Conservation (phyloP, 2,329 filamentous ascomycete genomes). For the Aureobasidium zeae region DNA sequence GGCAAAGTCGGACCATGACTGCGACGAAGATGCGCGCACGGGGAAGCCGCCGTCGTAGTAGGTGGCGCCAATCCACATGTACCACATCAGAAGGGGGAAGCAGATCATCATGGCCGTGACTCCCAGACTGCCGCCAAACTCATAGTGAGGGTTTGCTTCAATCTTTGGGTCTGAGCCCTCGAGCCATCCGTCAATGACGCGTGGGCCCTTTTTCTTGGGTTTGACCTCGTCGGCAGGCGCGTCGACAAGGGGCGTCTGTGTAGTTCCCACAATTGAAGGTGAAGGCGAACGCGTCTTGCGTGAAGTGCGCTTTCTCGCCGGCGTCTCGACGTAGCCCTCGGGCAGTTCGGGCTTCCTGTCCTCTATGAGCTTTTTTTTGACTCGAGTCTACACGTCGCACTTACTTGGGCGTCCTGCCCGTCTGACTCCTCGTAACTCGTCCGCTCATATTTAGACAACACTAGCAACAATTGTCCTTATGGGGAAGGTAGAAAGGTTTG, state of each 20-base stretch:
- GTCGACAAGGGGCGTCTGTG: slow-evolving; percentile 19
- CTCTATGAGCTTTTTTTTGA: too few relatives aligned
- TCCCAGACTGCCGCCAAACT: slow-evolving; percentile 84
- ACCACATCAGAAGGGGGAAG: slow-evolving; percentile 95
- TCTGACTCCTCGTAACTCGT: slow-evolving; percentile 41
- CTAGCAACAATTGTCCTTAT: neutral
- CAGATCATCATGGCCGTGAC: slow-evolving; percentile 77
- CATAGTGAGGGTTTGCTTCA: slow-evolving; percentile 47
- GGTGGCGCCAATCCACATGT: slow-evolving; percentile 95
- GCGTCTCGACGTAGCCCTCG: slow-evolving; percentile 42
- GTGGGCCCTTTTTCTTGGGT: slow-evolving; percentile 24
- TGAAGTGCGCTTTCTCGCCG: slow-evolving; percentile 33
- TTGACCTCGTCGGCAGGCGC: slow-evolving; percentile 17
- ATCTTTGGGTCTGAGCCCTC: slow-evolving; percentile 32
- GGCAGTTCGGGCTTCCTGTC: slow-evolving; percentile 31
- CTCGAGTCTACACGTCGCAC: too few relatives aligned
- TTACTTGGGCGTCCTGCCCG: slow-evolving; percentile 41
- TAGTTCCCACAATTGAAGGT: slow-evolving; percentile 18
- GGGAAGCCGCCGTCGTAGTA: slow-evolving; percentile 86
- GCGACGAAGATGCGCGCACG: slow-evolving; percentile 43
- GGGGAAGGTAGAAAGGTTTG: too few relatives aligned
- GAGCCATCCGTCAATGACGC: slow-evolving; percentile 32
- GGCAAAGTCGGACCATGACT: slow-evolving; percentile 59
- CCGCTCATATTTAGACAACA: slow-evolving; percentile 15
- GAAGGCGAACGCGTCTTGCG: slow-evolving; percentile 36